Evolutionary conservation across 352 stramenopile species (phyloP).

Genomic region (Aphanomyces stellatus): DNA sequence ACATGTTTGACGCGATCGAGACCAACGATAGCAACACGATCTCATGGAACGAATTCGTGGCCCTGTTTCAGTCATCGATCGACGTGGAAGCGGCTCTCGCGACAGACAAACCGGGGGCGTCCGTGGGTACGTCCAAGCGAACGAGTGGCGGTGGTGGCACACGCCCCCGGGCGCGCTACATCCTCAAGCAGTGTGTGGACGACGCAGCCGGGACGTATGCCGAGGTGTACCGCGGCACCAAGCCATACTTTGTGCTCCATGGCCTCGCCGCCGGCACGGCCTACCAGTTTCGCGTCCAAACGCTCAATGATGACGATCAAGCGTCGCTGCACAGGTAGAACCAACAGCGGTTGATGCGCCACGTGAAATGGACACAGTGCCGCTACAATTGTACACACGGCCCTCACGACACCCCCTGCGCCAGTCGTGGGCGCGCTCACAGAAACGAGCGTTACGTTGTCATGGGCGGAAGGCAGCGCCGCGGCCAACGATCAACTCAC

Average conservation of each 20-base stretch:
- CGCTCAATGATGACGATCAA: slow-evolving; percentile 65
- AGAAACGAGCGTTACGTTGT: slow-evolving; percentile 35
- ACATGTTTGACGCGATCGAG: slow-evolving; percentile 85
- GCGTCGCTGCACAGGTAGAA: slow-evolving; percentile 45
- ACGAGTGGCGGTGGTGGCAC: neutral
- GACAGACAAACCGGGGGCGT: neutral
- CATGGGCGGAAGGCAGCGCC: slow-evolving; percentile 39
- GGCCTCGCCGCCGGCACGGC: slow-evolving; percentile 68
- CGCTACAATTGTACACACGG: slow-evolving; percentile 72
- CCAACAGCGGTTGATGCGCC: neutral
- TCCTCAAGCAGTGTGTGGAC: slow-evolving; percentile 81
- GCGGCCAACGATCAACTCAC: slow-evolving; percentile 28
- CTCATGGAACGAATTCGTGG: slow-evolving; percentile 77
- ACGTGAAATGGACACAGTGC: slow-evolving; percentile 22
- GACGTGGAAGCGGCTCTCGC: slow-evolving; percentile 25
- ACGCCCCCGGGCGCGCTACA: slow-evolving; percentile 37
- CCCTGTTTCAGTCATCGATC: slow-evolving; percentile 60
- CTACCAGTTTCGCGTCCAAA: slow-evolving; percentile 87
- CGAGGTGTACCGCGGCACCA: slow-evolving; percentile 71
- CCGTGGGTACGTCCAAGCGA: slow-evolving; percentile 20
- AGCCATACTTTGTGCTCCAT: slow-evolving; percentile 61
- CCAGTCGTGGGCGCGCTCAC: slow-evolving; percentile 33
- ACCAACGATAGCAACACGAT: slow-evolving; percentile 84
- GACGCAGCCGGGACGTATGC: slow-evolving; percentile 75
- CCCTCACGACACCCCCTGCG: slow-evolving; percentile 56